A percentile compares a stretch with the other conserved stretches of the same genome.
Evolutionary conservation across 371 early-diverging fungal genomes (phyloP).

Genomic region (Dentiscutata heterogama): DNA sequence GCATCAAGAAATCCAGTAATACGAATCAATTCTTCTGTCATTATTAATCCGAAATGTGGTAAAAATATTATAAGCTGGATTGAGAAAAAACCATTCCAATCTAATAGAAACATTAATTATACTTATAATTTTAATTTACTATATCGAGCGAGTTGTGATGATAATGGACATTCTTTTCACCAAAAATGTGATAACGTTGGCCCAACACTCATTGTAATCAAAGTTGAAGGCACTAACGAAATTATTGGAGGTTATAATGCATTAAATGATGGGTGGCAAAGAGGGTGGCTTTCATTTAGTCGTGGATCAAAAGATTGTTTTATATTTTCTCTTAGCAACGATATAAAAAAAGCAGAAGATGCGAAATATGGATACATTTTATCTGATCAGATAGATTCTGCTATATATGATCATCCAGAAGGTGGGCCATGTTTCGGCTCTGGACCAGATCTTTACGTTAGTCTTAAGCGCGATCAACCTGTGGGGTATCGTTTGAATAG

Average conservation of each 20-base stretch:
- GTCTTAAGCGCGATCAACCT: not conserved
- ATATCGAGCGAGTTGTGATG: slow-evolving; percentile 29
- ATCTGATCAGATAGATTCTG: not conserved
- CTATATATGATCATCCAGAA: slow-evolving; percentile 36
- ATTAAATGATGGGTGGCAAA: slow-evolving; percentile 12
- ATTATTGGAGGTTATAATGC: slow-evolving; percentile 37
- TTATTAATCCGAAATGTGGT: slow-evolving; percentile 20
- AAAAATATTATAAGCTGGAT: slow-evolving; percentile 5
- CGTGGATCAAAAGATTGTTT: slow-evolving; percentile 13
- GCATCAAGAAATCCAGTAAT: not conserved
- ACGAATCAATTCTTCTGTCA: slow-evolving; percentile 24
- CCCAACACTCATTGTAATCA: slow-evolving; percentile 37
- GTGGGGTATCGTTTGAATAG: not conserved
- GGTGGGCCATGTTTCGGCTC: slow-evolving; percentile 35
- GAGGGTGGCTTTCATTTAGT: not conserved
- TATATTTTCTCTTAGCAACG: slow-evolving; percentile 20
- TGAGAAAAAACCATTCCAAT: not conserved
- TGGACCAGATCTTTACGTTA: slow-evolving; percentile 38
- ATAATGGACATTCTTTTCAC: slow-evolving; percentile 15
- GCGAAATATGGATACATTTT: not conserved
- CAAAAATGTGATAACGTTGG: slow-evolving; percentile 37
- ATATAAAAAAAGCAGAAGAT: not conserved
- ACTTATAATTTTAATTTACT: slow-evolving; percentile 2
- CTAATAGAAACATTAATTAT: not conserved
- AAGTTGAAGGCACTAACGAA: not conserved